Percentiles rank a stretch among this genome's conserved stretches.
These are phyloP conservation scores for Lycium ferocissimum DNA, from an alignment of 257 asterid genomes.

Conservation along the genomic window DNA sequence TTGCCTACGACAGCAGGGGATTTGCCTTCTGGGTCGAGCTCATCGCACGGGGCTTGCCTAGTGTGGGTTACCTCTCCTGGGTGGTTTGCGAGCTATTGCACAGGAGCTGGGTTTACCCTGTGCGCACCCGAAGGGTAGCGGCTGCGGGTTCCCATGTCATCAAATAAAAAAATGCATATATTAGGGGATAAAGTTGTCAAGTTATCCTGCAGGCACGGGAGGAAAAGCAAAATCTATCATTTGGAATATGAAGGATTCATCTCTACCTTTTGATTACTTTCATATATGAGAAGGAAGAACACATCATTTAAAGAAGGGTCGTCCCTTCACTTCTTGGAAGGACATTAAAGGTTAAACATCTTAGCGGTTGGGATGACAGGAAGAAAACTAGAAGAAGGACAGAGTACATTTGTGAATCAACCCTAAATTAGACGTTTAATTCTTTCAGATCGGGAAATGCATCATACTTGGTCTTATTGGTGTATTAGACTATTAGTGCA, in stretches of 20 bases:
- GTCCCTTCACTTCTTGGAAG: not conserved
- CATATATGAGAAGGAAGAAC: not conserved
- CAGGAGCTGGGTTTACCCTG: no score
- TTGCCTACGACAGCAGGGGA: no score
- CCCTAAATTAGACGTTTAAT: not conserved
- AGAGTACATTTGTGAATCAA: not conserved
- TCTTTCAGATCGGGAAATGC: not conserved
- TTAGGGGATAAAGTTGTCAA: not conserved
- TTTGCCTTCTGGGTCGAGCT: no score
- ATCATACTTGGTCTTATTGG: not conserved
- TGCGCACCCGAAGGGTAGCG: no score
- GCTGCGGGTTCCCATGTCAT: no score
- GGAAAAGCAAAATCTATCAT: not conserved
- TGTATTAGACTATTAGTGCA: not conserved
- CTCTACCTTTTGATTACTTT: not conserved
- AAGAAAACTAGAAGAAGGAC: not conserved
- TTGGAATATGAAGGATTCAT: not conserved
- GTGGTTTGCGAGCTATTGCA: no score
- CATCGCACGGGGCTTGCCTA: no score
- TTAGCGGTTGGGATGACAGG: not conserved
- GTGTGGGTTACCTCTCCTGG: no score
- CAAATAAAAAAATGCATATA: no score
- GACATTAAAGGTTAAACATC: slow-evolving; percentile 1
- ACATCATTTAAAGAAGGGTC: not conserved
- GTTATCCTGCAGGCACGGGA: not conserved